Evolutionary conservation across 1,284 basidiomycete species (phyloP).

Genomic region (Cystobasidium sp.): DNA sequence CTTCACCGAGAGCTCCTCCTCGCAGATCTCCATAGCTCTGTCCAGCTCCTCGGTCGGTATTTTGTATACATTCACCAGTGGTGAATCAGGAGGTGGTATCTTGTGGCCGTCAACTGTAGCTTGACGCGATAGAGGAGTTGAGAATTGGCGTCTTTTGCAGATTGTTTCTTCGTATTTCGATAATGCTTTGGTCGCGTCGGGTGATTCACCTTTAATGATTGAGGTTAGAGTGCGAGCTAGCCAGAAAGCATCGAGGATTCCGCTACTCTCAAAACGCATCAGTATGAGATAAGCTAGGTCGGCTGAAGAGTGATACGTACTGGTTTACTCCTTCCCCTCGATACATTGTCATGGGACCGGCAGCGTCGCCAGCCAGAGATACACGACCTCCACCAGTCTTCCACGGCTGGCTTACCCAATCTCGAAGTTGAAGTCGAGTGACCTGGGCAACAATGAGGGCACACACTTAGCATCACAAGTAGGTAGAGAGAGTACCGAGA

Average conservation of each 20-base stretch:
- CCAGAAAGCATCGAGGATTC: constrained; percentile 42
- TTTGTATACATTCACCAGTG: constrained; percentile 32
- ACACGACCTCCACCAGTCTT: constrained; percentile 29
- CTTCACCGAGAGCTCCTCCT: neutral
- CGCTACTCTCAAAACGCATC: neutral
- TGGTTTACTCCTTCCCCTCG: constrained; percentile 42
- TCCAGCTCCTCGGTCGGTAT: constrained; percentile 34
- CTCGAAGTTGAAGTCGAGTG: constrained; percentile 32
- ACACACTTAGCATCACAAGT: neutral
- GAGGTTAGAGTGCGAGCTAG: constrained; percentile 17
- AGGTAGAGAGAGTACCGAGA: neutral
- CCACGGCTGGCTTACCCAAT: constrained; percentile 42
- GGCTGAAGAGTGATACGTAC: neutral
- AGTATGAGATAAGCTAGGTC: neutral
- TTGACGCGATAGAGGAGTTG: constrained; percentile 30
- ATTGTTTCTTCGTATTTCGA: constrained; percentile 34
- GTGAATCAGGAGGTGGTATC: constrained; percentile 24
- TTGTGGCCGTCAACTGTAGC: constrained; percentile 34
- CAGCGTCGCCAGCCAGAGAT: constrained; percentile 30
- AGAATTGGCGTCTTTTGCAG: constrained; percentile 38
- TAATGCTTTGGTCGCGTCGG: constrained; percentile 32
- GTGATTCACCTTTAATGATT: constrained; percentile 16
- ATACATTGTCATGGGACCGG: constrained; percentile 41
- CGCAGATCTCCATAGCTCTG: constrained; percentile 33
- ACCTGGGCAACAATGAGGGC: neutral